Conservation (phyloP, 2,329 filamentous ascomycete species). For the Mycosphaerelloides madeirae region DNA sequence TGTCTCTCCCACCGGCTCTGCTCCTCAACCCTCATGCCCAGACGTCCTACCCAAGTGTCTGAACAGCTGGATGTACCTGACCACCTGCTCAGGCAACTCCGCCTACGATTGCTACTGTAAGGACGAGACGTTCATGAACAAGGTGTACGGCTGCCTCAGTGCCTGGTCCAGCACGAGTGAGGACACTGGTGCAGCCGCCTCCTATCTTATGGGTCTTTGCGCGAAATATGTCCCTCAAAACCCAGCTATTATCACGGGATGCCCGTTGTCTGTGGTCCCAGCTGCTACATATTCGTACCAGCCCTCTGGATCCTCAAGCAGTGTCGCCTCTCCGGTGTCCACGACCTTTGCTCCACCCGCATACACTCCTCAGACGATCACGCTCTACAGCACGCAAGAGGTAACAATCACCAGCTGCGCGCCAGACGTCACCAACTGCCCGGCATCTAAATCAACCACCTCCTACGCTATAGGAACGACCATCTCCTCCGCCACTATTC, state of each 20-base stretch:
- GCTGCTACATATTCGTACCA: slow-evolving; percentile 27
- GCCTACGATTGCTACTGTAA: slow-evolving; percentile 85
- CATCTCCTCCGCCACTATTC: slow-evolving; percentile 9
- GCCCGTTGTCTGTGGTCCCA: slow-evolving; percentile 57
- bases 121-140: slow-evolving; percentile 66
- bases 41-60: slow-evolving; percentile 77
- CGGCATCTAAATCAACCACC: slow-evolving; percentile 15
- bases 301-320: slow-evolving; percentile 4
- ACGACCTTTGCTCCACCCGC: slow-evolving; percentile 8
- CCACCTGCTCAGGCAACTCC: slow-evolving; percentile 77
- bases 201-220: slow-evolving; percentile 90
- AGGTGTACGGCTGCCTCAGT: slow-evolving; percentile 75
- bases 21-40: slow-evolving; percentile 49
- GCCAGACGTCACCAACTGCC: slow-evolving; percentile 21
- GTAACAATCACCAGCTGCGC: slow-evolving; percentile 40
- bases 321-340: slow-evolving; percentile 6
- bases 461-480: slow-evolving; percentile 18
- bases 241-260: slow-evolving; percentile 77
- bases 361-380: slow-evolving; percentile 13
- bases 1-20: slow-evolving; percentile 3
- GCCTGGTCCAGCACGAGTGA: slow-evolving; percentile 65
- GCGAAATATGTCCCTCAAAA: slow-evolving; percentile 68
- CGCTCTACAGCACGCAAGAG: slow-evolving; percentile 23
- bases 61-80: slow-evolving; percentile 78
- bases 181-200: slow-evolving; percentile 65